A percentile compares a stretch with the other conserved stretches of the same genome.
Conservation (phyloP, 768 basidiomycete species). For the Auricularia cornea region DNA sequence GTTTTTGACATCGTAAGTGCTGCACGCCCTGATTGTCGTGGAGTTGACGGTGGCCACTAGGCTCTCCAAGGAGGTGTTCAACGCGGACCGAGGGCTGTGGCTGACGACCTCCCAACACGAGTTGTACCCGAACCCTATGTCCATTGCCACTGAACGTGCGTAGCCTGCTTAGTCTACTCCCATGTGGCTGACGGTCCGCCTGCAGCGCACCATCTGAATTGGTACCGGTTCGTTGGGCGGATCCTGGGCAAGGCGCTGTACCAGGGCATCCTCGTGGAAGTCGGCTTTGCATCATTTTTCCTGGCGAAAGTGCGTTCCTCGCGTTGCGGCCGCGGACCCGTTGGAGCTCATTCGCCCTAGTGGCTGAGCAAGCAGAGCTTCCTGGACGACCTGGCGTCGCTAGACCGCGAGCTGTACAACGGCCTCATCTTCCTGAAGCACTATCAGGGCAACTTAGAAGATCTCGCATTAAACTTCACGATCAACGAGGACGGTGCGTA, state of each 20-base stretch:
- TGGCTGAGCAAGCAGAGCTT: conserved; percentile 91
- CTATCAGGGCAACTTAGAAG: conserved; percentile 78
- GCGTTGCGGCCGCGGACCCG: background rate
- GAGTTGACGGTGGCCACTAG: conserved; percentile 25
- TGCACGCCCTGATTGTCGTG: background rate
- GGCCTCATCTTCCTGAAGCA: conserved; percentile 91
- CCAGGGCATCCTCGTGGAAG: conserved; percentile 90
- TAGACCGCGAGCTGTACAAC: conserved; percentile 88
- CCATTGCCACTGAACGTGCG: conserved; percentile 81
- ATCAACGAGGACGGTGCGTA: conserved; percentile 72
- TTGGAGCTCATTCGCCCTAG: conserved; percentile 26
- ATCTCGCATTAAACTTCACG: conserved; percentile 84
- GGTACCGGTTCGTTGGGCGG: conserved; percentile 90
- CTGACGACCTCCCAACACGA: conserved; percentile 84
- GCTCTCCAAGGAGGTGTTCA: conserved; percentile 88
- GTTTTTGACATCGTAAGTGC: conserved; percentile 63
- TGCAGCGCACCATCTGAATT: conserved; percentile 72
- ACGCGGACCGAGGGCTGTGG: conserved; percentile 92
- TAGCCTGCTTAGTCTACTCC: conserved; percentile 1
- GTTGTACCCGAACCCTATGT: conserved; percentile 89
- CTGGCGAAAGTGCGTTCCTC: conserved; percentile 56
- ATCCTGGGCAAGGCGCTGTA: conserved; percentile 96
- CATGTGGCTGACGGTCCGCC: background rate
- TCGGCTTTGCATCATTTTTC: conserved; percentile 94
- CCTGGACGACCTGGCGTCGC: conserved; percentile 84